Evolutionary conservation across 306 rosid genomes (phyloP).

Genomic region (Begonia peltatifolia): DNA sequence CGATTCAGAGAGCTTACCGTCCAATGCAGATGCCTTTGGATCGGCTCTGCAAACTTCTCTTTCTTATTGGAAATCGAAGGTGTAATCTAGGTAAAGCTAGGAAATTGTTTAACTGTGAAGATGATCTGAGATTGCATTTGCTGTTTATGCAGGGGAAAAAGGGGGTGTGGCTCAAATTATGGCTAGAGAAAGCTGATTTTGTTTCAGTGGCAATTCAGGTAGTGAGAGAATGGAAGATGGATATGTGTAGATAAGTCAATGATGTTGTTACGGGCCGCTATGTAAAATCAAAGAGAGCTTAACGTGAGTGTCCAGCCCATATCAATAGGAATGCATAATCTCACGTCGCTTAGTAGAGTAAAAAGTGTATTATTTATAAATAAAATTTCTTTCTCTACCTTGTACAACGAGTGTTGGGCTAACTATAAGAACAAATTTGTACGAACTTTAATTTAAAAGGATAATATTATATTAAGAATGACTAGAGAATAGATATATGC

Average conservation of each 20-base stretch:
- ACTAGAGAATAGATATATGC: no score
- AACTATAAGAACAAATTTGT: no score
- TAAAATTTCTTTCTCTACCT: no score
- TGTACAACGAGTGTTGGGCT: no score
- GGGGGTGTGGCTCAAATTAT: conserved; percentile 34
- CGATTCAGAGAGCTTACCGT: conserved; percentile 24
- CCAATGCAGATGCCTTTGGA: conserved; percentile 21
- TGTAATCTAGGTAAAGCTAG: not conserved
- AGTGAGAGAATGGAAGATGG: not conserved
- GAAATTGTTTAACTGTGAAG: not conserved
- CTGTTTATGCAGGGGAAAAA: conserved; percentile 19
- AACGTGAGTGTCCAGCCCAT: no score
- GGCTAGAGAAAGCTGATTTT: conserved; percentile 27
- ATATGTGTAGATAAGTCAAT: not conserved
- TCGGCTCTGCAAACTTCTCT: conserved; percentile 26
- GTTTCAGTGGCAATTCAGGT: conserved; percentile 34
- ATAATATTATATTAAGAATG: no score
- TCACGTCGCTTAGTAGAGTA: no score
- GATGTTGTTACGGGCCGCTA: no score
- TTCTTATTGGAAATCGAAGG: conserved; percentile 24
- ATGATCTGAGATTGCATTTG: not conserved
- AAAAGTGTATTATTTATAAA: no score
- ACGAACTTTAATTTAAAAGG: no score
- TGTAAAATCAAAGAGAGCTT: no score
- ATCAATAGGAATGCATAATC: no score